A percentile compares a stretch with the other conserved stretches of the same genome.
Evolutionary conservation across 2,329 filamentous ascomycete genomes (phyloP).

Genomic region (Trichoderma guizhouense): DNA sequence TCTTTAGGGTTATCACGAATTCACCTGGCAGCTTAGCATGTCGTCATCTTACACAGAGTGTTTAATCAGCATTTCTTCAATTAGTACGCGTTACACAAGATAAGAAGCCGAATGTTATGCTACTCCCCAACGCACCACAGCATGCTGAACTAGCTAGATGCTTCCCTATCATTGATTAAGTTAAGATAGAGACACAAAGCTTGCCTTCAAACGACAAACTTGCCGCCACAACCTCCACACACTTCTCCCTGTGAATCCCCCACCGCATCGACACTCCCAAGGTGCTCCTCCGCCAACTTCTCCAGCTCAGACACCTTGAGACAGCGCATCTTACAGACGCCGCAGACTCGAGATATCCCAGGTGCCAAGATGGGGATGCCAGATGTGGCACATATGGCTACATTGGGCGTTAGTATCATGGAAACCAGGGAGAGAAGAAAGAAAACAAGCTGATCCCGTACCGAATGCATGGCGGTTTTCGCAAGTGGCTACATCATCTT

Average conservation of each 20-base stretch:
- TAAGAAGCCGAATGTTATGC: not conserved
- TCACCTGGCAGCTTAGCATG: not conserved
- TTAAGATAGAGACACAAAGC: not conserved
- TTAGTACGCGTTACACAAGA: not conserved
- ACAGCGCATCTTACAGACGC: conserved; percentile 52
- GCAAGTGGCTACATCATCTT: conserved; percentile 38
- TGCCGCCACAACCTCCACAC: conserved; percentile 42
- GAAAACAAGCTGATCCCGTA: conserved; percentile 24
- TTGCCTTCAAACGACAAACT: conserved; percentile 34
- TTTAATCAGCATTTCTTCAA: not conserved
- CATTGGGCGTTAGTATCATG: not conserved
- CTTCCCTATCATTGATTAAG: not conserved
- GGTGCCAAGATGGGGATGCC: conserved; percentile 54
- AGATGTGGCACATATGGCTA: conserved; percentile 52
- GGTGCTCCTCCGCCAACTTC: conserved; percentile 31
- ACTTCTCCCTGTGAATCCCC: conserved; percentile 33
- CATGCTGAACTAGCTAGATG: not conserved
- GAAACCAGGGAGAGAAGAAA: not conserved
- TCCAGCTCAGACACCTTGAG: conserved; percentile 44
- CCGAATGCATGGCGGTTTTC: conserved; percentile 40
- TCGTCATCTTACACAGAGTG: not conserved
- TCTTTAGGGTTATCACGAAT: not conserved
- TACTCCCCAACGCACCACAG: not conserved
- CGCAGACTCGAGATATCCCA: conserved; percentile 51
- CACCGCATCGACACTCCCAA: conserved; percentile 27